Evolutionary conservation across 306 rosid species (phyloP), one percentile per base, ranked within the genome.

Genomic region (Cajanus cajan): DNA sequence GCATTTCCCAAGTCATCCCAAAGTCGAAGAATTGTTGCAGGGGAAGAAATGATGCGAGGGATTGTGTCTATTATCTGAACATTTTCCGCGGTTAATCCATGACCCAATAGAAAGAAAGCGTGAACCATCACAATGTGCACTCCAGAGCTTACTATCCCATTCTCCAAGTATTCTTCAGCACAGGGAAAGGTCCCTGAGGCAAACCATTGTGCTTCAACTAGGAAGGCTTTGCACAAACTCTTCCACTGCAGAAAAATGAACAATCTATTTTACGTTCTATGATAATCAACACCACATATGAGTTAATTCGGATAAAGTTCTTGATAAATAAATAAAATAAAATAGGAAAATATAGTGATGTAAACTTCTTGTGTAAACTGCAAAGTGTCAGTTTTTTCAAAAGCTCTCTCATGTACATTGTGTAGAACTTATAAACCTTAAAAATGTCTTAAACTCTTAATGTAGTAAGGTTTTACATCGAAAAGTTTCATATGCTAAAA

Each of bases 1-100:
- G 93, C 92, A 78, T 54, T 87, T 80, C 92, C 96, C 40, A 92
- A 78, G 73, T 90, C 97, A 63, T 92, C 96, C 93, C 96, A 92
- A 37, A 90, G 97, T 8, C 97, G 80, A 39, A 90, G 87, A 69
- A 92, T 85, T 14, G 88, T 78, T 11, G 93, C 92, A 0, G 82
- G 7, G 0, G 89, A 92, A 22, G 91, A 77, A 25, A 86, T 69
- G 4, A 92, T 80, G 62, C 7, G 34, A 18, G 89, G 90, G 70
- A 36, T 66, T 2, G 14, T 44, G 4, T 90, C 86, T 64, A 89
- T 24, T 40, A 71, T 78, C 4, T 82, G 6, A 28, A 87, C 76
- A 18, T 78, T 90, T 48, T 82, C 24, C 0, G 59, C 34, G 33
- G 69, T 85, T 48, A 89, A 62, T 39, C 84, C 79, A 70, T 89